These are phyloP conservation scores for Mariannaea sp. DNA, from an alignment of 2,329 filamentous ascomycete genomes.

Conservation along the genomic window DNA sequence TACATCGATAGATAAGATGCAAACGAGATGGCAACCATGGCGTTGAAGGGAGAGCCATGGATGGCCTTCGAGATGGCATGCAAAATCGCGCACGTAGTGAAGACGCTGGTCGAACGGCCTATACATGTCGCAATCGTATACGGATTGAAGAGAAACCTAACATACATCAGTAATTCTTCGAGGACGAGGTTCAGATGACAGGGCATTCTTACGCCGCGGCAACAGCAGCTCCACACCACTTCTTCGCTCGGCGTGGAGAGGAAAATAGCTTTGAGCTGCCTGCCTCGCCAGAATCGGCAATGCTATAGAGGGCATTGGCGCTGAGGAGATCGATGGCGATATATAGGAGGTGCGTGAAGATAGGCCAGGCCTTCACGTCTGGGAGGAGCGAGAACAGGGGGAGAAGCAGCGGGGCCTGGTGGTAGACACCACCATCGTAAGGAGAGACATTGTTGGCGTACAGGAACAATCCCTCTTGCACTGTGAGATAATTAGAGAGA, in stretches of 20 bases:
- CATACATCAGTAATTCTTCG: slow-evolving; percentile 21
- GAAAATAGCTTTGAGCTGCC: slow-evolving; percentile 74
- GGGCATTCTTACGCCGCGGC: slow-evolving; percentile 70
- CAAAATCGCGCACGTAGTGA: slow-evolving; percentile 87
- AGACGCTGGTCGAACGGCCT: slow-evolving; percentile 84
- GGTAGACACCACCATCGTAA: slow-evolving; percentile 88
- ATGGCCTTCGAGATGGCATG: slow-evolving; percentile 83
- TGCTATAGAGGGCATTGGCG: slow-evolving; percentile 76
- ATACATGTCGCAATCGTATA: slow-evolving; percentile 92
- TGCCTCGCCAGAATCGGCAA: slow-evolving; percentile 82
- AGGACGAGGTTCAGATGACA: neutral
- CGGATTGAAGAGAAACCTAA: slow-evolving; percentile 89
- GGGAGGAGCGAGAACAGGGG: slow-evolving; percentile 91
- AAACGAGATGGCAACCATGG: slow-evolving; percentile 83
- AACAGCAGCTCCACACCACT: slow-evolving; percentile 75
- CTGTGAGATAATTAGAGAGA: slow-evolving; percentile 22
- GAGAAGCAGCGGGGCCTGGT: slow-evolving; percentile 85
- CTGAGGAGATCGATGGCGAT: slow-evolving; percentile 80
- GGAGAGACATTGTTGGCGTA: slow-evolving; percentile 96
- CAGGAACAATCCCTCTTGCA: slow-evolving; percentile 91
- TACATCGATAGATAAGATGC: slow-evolving; percentile 93
- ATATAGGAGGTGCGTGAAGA: slow-evolving; percentile 81
- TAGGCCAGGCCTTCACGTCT: slow-evolving; percentile 65
- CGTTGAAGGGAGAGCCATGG: slow-evolving; percentile 70
- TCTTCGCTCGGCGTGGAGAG: slow-evolving; percentile 76